These are phyloP conservation scores for Bipolaris sorokiniana DNA, from an alignment of 2,329 filamentous ascomycete genomes.

Conservation along the genomic window DNA sequence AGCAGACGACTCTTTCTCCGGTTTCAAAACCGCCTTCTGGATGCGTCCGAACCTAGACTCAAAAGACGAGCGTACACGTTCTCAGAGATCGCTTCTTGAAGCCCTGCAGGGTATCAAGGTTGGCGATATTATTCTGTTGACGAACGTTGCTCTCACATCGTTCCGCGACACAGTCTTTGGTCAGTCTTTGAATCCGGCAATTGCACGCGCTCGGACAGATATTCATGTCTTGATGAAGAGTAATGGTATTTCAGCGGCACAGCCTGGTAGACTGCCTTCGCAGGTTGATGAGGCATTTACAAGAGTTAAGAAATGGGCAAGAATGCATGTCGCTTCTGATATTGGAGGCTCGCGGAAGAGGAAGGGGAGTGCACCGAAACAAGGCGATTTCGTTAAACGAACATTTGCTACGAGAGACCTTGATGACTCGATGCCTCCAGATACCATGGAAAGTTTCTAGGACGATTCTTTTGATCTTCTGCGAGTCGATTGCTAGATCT, in stretches of 20 bases:
- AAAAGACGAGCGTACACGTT: constrained; percentile 20
- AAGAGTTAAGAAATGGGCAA: constrained; percentile 76
- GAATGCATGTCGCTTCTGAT: constrained; percentile 66
- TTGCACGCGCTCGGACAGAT: constrained; percentile 70
- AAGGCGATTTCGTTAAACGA: constrained; percentile 20
- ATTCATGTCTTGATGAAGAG: constrained; percentile 69
- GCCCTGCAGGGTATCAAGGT: constrained; percentile 60
- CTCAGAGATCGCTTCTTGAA: constrained; percentile 47
- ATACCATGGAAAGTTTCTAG: constrained; percentile 39
- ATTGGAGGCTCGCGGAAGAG: constrained; percentile 25
- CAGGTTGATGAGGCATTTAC: constrained; percentile 68
- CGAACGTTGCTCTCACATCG: constrained; percentile 77
- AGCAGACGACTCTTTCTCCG: constrained; percentile 82
- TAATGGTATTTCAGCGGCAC: constrained; percentile 58
- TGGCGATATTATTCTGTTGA: constrained; percentile 79
- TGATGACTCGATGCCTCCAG: constrained; percentile 39
- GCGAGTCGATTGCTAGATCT: not conserved
- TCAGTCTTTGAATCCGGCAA: constrained; percentile 74
- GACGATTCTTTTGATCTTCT: not conserved
- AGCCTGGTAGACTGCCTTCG: constrained; percentile 47
- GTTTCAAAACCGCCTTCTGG: constrained; percentile 88
- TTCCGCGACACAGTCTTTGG: constrained; percentile 83
- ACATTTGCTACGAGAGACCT: constrained; percentile 6
- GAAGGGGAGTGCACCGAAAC: constrained; percentile 17
- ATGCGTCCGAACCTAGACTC: constrained; percentile 53